These are phyloP conservation scores for Nidularia pulvinata DNA, from an alignment of 768 basidiomycete species.

Conservation along the genomic window DNA sequence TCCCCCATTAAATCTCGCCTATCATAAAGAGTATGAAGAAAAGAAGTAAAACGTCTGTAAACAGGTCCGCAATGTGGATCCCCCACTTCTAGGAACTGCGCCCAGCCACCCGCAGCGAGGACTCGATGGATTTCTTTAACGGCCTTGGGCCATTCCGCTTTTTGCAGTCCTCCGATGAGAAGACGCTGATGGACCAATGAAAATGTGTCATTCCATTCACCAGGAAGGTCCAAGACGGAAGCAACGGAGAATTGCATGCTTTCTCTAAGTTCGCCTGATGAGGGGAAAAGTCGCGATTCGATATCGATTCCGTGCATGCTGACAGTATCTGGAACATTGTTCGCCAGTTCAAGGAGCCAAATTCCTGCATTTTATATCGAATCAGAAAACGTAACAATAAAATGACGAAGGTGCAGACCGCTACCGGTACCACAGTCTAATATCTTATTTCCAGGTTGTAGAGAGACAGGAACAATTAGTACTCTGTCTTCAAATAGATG, in stretches of 20 bases:
- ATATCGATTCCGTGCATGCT: constrained; percentile 2
- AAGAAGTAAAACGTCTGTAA: constrained; percentile 1
- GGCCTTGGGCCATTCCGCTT: constrained; percentile 5
- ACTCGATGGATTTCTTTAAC: constrained; percentile 10
- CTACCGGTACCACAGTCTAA: too few species aligned
- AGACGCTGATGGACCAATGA: constrained; percentile 12
- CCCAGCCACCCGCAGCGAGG: constrained; percentile 10
- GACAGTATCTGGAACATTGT: neutral
- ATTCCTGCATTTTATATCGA: too few species aligned
- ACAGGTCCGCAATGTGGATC: constrained; percentile 3
- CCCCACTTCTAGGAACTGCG: constrained; percentile 8
- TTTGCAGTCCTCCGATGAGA: constrained; percentile 5
- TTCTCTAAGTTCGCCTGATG: constrained; percentile 4
- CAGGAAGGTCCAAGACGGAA: constrained; percentile 5
- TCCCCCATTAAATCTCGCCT: constrained; percentile 6
- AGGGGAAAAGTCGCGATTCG: neutral
- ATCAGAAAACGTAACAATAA: too few species aligned
- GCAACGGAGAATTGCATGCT: constrained; percentile 5
- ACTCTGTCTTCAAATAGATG: too few species aligned
- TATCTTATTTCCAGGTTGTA: too few species aligned
- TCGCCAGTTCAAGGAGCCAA: neutral
- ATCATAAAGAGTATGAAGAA: neutral
- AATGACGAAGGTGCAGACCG: too few species aligned
- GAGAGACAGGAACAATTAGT: too few species aligned
- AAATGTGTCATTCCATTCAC: constrained; percentile 8